Percentiles rank a stretch among this genome's conserved stretches.
phyloP scores from a whole-genome alignment of 2,329 filamentous ascomycete species.

The Talaromyces piceae region DNA sequence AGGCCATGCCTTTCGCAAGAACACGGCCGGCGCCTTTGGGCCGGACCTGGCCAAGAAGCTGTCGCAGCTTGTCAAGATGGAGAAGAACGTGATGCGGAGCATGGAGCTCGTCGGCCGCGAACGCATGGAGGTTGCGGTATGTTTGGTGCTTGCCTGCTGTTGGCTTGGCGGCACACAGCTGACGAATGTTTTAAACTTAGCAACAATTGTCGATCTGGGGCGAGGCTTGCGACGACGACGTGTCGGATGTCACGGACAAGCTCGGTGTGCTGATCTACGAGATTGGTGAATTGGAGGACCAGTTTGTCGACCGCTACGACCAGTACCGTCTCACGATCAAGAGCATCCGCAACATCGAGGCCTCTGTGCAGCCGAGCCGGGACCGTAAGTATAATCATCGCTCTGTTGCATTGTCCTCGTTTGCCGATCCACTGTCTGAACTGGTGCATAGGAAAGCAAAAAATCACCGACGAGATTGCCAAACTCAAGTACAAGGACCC shows the following conservation, averaged over 20 bases:
- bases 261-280: constrained; percentile 96
- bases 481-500: constrained; percentile 99
- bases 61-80: constrained; percentile 97
- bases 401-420: no score
- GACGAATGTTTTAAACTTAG: constrained; percentile 40
- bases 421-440: no score
- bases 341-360: constrained; percentile 98
- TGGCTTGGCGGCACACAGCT: no score
- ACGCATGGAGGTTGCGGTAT: constrained; percentile 95
- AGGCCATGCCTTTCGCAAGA: constrained; percentile 57
- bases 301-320: constrained; percentile 97
- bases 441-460: constrained; percentile 71
- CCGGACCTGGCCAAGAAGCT: constrained; percentile 96
- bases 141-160: constrained; percentile 30
- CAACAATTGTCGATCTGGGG: constrained; percentile 99
- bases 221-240: constrained; percentile 90
- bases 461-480: constrained; percentile 97
- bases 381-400: constrained; percentile 90
- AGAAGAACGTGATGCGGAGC: constrained; percentile 99
- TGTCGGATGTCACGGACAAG: constrained; percentile 98
- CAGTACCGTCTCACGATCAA: constrained; percentile 99
- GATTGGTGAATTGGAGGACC: constrained; percentile 95
- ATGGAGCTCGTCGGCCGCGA: constrained; percentile 91
- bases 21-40: constrained; percentile 48
- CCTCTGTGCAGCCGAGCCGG: constrained; percentile 93